Conservation (phyloP, 305 asterid genomes). For the Rubia occidens region DNA sequence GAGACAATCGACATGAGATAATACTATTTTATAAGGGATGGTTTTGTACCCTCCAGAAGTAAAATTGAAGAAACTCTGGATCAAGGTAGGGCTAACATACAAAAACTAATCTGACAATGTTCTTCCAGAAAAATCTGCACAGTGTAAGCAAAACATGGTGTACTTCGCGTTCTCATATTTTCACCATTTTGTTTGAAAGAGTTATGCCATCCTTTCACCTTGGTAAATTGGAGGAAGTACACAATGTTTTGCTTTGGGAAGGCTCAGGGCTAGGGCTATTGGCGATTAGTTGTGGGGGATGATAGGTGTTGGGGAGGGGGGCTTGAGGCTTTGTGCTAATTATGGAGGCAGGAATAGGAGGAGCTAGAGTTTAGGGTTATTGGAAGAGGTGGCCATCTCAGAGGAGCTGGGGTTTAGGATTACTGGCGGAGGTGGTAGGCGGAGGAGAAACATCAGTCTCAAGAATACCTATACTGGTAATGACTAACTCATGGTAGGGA, state of each 20-base stretch:
- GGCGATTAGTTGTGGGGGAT: too few species aligned
- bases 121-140: slow-evolving; percentile 54
- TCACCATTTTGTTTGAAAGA: slow-evolving; percentile 41
- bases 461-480: too few species aligned
- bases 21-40: slow-evolving; percentile 27
- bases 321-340: too few species aligned
- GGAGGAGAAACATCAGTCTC: too few species aligned
- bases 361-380: too few species aligned
- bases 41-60: slow-evolving; percentile 34
- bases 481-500: too few species aligned
- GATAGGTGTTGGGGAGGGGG: too few species aligned
- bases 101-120: slow-evolving; percentile 31
- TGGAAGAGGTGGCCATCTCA: too few species aligned
- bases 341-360: too few species aligned
- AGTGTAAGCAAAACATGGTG: slow-evolving; percentile 37
- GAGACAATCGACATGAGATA: slow-evolving; percentile 33
- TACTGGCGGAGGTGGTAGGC: too few species aligned
- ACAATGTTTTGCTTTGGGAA: background rate
- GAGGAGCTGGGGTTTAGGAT: too few species aligned
- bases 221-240: slow-evolving; percentile 35
- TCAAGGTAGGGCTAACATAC: slow-evolving; percentile 52
- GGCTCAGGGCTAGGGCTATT: too few species aligned
- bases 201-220: slow-evolving; percentile 37
- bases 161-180: slow-evolving; percentile 37
- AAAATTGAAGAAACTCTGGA: slow-evolving; percentile 42